These are phyloP conservation scores for Penicillium nordicum DNA, from an alignment of 2,329 filamentous ascomycete genomes.

Conservation along the genomic window DNA sequence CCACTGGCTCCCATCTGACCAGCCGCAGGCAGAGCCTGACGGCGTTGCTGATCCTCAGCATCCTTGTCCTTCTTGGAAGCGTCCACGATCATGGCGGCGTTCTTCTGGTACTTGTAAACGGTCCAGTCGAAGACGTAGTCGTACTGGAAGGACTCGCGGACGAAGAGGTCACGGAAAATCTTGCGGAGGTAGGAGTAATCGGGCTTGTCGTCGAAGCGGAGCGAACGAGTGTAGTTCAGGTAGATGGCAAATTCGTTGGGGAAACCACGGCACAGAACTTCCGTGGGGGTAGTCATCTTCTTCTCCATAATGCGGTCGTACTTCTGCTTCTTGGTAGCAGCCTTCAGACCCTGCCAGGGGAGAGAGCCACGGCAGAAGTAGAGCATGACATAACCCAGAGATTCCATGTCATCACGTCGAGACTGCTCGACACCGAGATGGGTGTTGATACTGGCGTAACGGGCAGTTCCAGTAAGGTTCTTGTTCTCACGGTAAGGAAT, in stretches of 20 bases:
- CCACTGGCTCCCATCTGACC: slow-evolving; percentile 52
- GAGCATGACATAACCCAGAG: slow-evolving; percentile 97
- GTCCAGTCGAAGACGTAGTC: slow-evolving; percentile 99
- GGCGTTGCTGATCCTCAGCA: slow-evolving; percentile 71
- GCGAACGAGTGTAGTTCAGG: slow-evolving; percentile 96
- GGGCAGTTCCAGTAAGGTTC: slow-evolving; percentile 97
- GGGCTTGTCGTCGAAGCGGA: slow-evolving; percentile 99
- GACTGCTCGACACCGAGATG: slow-evolving; percentile 98
- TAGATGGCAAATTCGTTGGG: slow-evolving; percentile 99
- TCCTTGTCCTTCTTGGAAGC: slow-evolving; percentile 69
- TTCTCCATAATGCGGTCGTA: slow-evolving; percentile 99
- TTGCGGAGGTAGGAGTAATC: slow-evolving; percentile 99
- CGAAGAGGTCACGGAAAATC: slow-evolving; percentile 99
- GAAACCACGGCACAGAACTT: slow-evolving; percentile 97
- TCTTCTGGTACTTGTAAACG: slow-evolving; percentile 99
- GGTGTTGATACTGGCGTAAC: slow-evolving; percentile 98
- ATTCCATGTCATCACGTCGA: slow-evolving; percentile 99
- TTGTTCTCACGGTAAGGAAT: slow-evolving; percentile 99
- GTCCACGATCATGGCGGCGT: slow-evolving; percentile 88
- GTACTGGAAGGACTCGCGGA: slow-evolving; percentile 98
- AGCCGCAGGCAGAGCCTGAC: slow-evolving; percentile 63
- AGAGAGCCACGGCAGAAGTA: slow-evolving; percentile 99
- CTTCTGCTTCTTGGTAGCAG: slow-evolving; percentile 99
- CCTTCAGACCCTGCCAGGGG: slow-evolving; percentile 97
- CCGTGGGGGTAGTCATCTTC: slow-evolving; percentile 99